Evolutionary conservation across 805 yeast species (phyloP).

Genomic region (Komagataella populi): DNA sequence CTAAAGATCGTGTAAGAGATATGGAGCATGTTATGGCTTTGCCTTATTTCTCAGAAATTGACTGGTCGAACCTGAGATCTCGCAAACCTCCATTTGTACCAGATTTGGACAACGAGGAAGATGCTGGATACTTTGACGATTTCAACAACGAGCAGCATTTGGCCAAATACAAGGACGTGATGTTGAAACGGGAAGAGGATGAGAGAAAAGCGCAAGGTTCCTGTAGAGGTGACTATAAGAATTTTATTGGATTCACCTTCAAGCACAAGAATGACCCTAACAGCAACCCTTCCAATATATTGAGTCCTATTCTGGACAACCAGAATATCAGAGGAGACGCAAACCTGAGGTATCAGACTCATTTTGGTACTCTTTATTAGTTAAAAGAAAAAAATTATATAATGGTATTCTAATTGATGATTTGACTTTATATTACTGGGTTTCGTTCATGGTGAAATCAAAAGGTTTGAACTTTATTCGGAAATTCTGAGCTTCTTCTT

Average conservation of each 20-base stretch:
- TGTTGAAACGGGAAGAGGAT: constrained; percentile 79
- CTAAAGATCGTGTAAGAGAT: constrained; percentile 57
- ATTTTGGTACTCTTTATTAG: constrained; percentile 20
- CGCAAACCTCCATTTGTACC: constrained; percentile 93
- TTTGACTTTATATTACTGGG: neutral
- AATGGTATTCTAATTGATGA: neutral
- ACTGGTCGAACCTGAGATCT: constrained; percentile 58
- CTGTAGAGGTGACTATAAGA: constrained; percentile 43
- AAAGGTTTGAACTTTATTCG: constrained; percentile 37
- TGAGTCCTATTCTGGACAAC: constrained; percentile 17
- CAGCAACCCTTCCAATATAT: constrained; percentile 23
- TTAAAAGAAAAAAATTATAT: neutral
- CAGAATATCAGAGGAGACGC: constrained; percentile 11
- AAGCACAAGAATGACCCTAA: constrained; percentile 63
- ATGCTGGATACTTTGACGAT: constrained; percentile 98
- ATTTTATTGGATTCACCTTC: constrained; percentile 91
- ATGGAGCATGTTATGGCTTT: constrained; percentile 72
- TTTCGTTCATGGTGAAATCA: constrained; percentile 30
- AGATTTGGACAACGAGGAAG: constrained; percentile 91
- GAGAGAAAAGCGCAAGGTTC: constrained; percentile 66
- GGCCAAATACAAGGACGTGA: constrained; percentile 95
- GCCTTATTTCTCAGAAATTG: constrained; percentile 74
- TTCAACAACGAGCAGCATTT: constrained; percentile 92
- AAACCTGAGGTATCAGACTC: constrained; percentile 12
- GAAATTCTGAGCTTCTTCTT: constrained; percentile 46